Evolutionary conservation across 257 asterid species (phyloP).

Genomic region (Solanum okadae): DNA sequence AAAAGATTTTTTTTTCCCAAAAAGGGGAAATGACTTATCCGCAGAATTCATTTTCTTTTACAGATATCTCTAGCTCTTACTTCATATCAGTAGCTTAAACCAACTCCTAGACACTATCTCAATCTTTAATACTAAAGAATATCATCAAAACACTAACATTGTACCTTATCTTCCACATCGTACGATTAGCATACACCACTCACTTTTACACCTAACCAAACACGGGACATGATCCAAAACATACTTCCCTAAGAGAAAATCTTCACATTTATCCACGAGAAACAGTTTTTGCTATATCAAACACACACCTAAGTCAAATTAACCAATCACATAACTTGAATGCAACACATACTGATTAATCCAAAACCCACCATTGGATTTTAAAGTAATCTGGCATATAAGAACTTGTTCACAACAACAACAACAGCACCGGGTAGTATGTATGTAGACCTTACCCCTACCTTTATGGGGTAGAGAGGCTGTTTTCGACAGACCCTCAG

Average conservation of each 20-base stretch:
- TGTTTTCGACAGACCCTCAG: rapidly evolving
- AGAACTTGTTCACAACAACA: not conserved
- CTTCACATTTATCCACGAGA: not conserved
- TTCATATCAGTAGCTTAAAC: not conserved
- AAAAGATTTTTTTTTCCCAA: not conserved
- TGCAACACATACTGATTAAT: not conserved
- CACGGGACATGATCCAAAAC: not conserved
- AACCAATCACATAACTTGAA: not conserved
- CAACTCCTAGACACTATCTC: not conserved
- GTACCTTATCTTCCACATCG: not conserved
- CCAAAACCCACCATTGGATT: not conserved
- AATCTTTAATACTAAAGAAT: not conserved
- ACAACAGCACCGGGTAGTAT: not conserved
- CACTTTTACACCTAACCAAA: not conserved
- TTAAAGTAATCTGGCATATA: not conserved
- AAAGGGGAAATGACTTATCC: not conserved
- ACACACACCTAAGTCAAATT: not conserved
- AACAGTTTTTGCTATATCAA: not conserved
- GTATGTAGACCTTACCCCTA: not conserved
- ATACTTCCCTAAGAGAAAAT: not conserved
- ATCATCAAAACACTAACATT: not conserved
- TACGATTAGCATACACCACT: not conserved
- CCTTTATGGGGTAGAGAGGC: not conserved
- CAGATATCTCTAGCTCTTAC: not conserved
- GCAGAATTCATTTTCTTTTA: not conserved